A percentile compares a stretch with the other conserved stretches of the same genome.
These are phyloP conservation scores for Thamnidium elegans DNA, from an alignment of 192 early-diverging fungal species.

Conservation along the genomic window DNA sequence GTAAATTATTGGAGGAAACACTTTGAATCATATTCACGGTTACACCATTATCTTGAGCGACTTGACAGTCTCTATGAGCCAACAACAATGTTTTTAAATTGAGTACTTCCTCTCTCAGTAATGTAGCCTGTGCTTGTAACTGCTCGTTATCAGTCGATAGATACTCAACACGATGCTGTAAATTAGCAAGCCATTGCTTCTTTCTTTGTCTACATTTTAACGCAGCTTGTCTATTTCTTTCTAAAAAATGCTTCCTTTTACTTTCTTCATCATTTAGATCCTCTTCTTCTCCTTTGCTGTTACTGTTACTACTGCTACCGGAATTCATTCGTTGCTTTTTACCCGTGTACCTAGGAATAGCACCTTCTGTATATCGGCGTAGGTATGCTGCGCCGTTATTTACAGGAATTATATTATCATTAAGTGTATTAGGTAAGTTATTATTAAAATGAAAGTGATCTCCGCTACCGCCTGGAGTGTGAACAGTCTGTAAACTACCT, in stretches of 20 bases:
- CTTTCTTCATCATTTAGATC: slow-evolving; percentile 40
- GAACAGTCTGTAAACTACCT: no score
- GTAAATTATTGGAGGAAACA: neutral
- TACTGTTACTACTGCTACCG: neutral
- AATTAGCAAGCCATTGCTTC: slow-evolving; percentile 84
- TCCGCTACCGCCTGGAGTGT: no score
- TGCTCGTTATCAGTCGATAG: slow-evolving; percentile 66
- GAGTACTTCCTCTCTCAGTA: slow-evolving; percentile 69
- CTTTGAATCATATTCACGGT: neutral
- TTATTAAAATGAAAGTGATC: no score
- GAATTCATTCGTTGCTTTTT: neutral
- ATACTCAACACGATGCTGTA: slow-evolving; percentile 67
- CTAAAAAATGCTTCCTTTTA: slow-evolving; percentile 78
- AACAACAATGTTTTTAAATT: slow-evolving; percentile 73
- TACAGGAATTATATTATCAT: no score
- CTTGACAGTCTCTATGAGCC: slow-evolving; percentile 75
- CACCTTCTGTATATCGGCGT: neutral
- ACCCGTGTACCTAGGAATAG: neutral
- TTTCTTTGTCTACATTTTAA: slow-evolving; percentile 91
- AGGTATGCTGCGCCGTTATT: no score
- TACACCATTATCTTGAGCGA: slow-evolving; percentile 60
- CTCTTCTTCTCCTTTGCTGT: neutral
- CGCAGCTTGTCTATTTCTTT: slow-evolving; percentile 88
- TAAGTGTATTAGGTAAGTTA: no score
- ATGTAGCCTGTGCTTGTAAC: slow-evolving; percentile 54